phyloP scores from a whole-genome alignment of 2,329 filamentous ascomycete species.

The Nemania sp. region DNA sequence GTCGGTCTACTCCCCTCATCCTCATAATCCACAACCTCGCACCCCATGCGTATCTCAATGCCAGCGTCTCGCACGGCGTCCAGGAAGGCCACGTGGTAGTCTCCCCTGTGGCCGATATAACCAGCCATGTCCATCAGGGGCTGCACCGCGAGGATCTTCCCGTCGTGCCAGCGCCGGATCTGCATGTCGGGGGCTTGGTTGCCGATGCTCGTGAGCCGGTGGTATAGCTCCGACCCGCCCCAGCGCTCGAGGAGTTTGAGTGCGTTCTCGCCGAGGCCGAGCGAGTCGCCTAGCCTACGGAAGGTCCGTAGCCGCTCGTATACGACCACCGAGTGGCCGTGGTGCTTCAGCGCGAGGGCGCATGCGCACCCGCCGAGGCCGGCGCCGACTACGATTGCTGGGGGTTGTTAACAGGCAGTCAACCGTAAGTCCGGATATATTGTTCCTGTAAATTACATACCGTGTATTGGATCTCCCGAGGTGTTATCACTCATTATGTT shows the following conservation, averaged over 20 bases:
- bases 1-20: conserved; percentile 49
- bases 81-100: conserved; percentile 59
- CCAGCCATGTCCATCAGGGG: conserved; percentile 64
- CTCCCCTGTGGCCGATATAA: conserved; percentile 59
- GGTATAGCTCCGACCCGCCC: conserved; percentile 55
- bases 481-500: conserved; percentile 16
- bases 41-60: conserved; percentile 56
- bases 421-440: conserved; percentile 2
- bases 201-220: conserved; percentile 57
- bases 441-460: conserved; percentile 9
- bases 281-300: conserved; percentile 58
- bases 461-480: conserved; percentile 23
- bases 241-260: conserved; percentile 59
- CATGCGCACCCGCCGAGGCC: conserved; percentile 62
- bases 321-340: conserved; percentile 58
- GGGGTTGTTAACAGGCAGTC: not conserved
- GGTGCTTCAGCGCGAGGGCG: conserved; percentile 61
- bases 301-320: conserved; percentile 60
- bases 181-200: conserved; percentile 62
- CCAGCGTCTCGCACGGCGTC: conserved; percentile 54
- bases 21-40: conserved; percentile 55
- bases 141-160: conserved; percentile 60
- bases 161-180: conserved; percentile 61
- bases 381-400: conserved; percentile 63
- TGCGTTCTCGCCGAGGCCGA: conserved; percentile 61